A percentile compares a stretch with the other conserved stretches of the same genome.
phyloP scores from a whole-genome alignment of 257 asterid genomes.

The Apocynum venetum region DNA sequence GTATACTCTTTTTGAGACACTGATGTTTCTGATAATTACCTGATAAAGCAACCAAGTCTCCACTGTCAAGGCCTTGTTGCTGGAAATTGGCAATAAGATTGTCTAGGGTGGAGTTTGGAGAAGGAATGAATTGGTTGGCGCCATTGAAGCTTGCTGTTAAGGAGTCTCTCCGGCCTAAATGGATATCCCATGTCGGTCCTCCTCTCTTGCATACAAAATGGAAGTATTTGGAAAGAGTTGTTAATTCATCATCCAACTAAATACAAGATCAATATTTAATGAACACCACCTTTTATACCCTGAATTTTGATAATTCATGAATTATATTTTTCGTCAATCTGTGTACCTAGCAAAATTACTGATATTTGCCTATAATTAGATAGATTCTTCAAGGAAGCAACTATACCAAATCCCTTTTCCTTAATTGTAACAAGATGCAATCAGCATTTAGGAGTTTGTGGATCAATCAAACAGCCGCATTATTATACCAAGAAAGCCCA shows the following conservation, averaged over 20 bases:
- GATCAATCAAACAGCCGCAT: no score
- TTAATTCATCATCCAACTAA: neutral
- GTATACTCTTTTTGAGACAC: neutral
- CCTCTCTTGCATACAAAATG: constrained; percentile 27
- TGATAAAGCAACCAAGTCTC: constrained; percentile 57
- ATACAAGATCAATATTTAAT: neutral
- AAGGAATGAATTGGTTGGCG: constrained; percentile 28
- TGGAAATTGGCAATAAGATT: constrained; percentile 26
- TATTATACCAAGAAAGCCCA: no score
- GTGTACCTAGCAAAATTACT: no score
- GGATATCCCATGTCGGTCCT: constrained; percentile 32
- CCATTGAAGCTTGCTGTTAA: constrained; percentile 31
- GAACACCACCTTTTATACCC: neutral
- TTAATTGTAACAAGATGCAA: no score
- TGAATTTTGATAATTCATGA: neutral
- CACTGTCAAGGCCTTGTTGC: constrained; percentile 32
- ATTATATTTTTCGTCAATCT: no score
- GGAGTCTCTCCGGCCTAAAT: constrained; percentile 32
- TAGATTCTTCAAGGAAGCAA: no score
- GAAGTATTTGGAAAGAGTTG: neutral
- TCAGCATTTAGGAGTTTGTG: no score
- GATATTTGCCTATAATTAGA: no score
- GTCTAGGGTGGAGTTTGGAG: constrained; percentile 30
- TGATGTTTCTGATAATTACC: constrained; percentile 24
- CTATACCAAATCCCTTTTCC: no score